phyloP scores from a whole-genome alignment of 2,329 filamentous ascomycete genomes.

The Exophiala phaeomuriformis region DNA sequence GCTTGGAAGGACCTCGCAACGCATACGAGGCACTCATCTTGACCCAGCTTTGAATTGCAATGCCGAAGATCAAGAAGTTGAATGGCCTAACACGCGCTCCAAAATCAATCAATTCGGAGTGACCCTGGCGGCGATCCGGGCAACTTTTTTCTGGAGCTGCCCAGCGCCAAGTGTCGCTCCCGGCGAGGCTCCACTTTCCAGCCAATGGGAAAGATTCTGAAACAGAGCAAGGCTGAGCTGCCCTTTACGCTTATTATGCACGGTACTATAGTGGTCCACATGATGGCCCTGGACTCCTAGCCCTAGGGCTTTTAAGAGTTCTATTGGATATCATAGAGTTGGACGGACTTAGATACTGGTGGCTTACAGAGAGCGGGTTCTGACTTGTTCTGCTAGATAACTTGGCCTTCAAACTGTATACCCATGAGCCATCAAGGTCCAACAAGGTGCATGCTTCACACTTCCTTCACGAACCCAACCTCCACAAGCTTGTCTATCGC shows the following conservation, averaged over 20 bases:
- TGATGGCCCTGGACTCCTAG: too few species aligned
- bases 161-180: neutral
- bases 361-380: too few species aligned
- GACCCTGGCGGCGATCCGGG: neutral
- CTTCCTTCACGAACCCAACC: conserved; percentile 37
- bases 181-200: too few species aligned
- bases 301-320: too few species aligned
- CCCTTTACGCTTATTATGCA: too few species aligned
- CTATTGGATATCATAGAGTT: too few species aligned
- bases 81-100: neutral
- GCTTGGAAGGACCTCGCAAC: conserved; percentile 20
- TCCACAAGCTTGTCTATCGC: conserved; percentile 35
- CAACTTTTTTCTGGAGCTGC: neutral
- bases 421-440: neutral
- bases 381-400: too few species aligned
- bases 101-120: neutral
- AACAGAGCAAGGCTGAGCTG: too few species aligned
- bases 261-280: too few species aligned
- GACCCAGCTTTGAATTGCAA: neutral
- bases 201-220: too few species aligned
- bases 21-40: conserved; percentile 25
- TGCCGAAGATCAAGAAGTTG: conserved; percentile 10
- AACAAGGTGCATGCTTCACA: neutral
- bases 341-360: too few species aligned
- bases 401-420: too few species aligned